phyloP scores from a whole-genome alignment of 1,284 basidiomycete genomes.

The Ceratobasidium papillatum region DNA sequence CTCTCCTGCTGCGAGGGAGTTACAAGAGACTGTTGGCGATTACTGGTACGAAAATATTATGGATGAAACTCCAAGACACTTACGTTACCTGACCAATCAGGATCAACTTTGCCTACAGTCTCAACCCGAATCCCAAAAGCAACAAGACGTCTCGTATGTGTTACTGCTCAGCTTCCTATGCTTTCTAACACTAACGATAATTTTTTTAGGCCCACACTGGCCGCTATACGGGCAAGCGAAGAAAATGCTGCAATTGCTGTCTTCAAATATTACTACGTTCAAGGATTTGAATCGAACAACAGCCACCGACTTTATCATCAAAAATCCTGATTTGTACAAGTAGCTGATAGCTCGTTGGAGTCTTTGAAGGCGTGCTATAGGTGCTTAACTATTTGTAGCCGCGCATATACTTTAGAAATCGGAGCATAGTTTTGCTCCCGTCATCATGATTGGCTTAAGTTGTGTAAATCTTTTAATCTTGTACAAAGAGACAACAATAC shows the following conservation, averaged over 20 bases:
- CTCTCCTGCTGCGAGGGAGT: not conserved
- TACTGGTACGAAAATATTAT: constrained; percentile 13
- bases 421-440: not conserved
- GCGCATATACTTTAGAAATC: not conserved
- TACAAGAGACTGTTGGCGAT: constrained; percentile 11
- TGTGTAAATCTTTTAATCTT: too few relatives aligned
- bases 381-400: not conserved
- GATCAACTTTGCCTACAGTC: constrained; percentile 29
- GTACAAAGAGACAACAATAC: not conserved
- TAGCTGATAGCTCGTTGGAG: not conserved
- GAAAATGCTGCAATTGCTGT: constrained; percentile 7
- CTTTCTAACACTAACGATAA: not conserved
- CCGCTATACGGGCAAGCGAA: not conserved
- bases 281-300: constrained; percentile 16
- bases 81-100: not conserved
- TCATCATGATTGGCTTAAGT: not conserved
- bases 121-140: constrained; percentile 3
- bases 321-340: constrained; percentile 17
- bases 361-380: not conserved
- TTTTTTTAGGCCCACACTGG: not conserved
- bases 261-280: constrained; percentile 1
- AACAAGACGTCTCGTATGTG: not conserved
- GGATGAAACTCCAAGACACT: not conserved
- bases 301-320: constrained; percentile 33
- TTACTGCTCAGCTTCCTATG: not conserved